Base-by-base conservation (phyloP, 257 asterid species). In the Solanum bukasovii region DNA sequence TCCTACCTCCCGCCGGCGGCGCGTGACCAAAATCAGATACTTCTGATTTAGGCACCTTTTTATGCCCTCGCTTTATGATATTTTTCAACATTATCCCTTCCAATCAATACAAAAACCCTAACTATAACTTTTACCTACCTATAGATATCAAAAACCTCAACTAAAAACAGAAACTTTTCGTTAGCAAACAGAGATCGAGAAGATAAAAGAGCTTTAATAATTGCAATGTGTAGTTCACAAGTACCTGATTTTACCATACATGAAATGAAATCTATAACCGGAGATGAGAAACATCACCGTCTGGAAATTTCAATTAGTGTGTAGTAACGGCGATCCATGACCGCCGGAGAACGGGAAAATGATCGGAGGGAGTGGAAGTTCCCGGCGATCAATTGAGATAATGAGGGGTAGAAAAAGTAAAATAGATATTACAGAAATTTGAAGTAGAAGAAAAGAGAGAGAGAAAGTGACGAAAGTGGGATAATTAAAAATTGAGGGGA, bases 61-160 rank as follows among this genome's bases (percentile, higher is more conserved):
- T 93, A 78, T 91, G 92, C 83, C 94, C 92, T 87, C 93, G 87
- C 83, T 90, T 92, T 61, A 92, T 92, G 61, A 92, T 90, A 86
- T 92, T 92, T 86, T 90, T 89, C 35, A 92, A 92, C 94, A 92
- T 92, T 78, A 23, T 38, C 49, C 8, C 83, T 23, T 75, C 34
- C 49, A 38, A 73, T 59, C 79, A 84, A 81, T 59, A 20, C 87
- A 70, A 92, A 89, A 92, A 89, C 93, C 94, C 94, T 91, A 91
- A 82, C 90, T 85, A 88, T 83, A 33, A 65, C 29, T 20, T 71
- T 81, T 46, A 81, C 83, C 49, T 46, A 84, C 33, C 9, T 73
- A 70, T 35, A 59, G 29, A 67, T 73, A 20, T 34, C 81, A 29
- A 18, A 83, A 74, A 59, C 21, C 46, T 71, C 83, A 44, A 10